Base-by-base conservation (phyloP, 139 green algal species). In the Picochlorum costavermella region DNA sequence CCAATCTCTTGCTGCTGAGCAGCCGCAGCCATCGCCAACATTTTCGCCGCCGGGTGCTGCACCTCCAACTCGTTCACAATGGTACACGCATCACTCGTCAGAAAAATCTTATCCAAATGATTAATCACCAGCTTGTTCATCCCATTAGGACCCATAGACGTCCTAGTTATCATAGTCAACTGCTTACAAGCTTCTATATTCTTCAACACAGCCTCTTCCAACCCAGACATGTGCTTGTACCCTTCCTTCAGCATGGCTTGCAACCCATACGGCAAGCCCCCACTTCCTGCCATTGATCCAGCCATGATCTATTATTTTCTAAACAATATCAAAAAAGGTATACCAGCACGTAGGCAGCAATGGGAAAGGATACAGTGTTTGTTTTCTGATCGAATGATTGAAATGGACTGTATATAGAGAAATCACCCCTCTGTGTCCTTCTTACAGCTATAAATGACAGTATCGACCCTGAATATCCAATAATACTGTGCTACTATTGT, bases 61-160 rank as follows among this genome's bases (percentile, higher is more conserved):
- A 99, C 89, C 76, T 99, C 94, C 29, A 99, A 83, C 77, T 99
- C 94, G 8, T 64, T 83, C 11, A 96, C 72, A 61, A 99, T 99
- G 2, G 93, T 98, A 55, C 79, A 86, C 0, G 90, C 86, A 67
- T 99, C 94, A 72, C 78, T 94, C 12, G 94, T 99, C 9, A 99
- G 92, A 80, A 97, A 98, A 20, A 98, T 83, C 74, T 96, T 96
- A 48, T 97, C 94, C 28, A 99, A 69, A 56, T 99, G 94, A 75
- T 99, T 99, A 79, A 99, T 97, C 5, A 99, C 86, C 87, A 99
- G 97, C 73, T 99, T 99, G 78, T 97, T 98, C 94, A 98, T 98
- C 46, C 90, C 94, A 69, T 98, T 96, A 16, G 94, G 94, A 1
- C 94, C 94, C 69, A 99, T 80, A 2, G 86, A 96, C 0, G 92